Base-by-base conservation (phyloP, 352 stramenopile species). In the Phytopythium sindhum region DNA sequence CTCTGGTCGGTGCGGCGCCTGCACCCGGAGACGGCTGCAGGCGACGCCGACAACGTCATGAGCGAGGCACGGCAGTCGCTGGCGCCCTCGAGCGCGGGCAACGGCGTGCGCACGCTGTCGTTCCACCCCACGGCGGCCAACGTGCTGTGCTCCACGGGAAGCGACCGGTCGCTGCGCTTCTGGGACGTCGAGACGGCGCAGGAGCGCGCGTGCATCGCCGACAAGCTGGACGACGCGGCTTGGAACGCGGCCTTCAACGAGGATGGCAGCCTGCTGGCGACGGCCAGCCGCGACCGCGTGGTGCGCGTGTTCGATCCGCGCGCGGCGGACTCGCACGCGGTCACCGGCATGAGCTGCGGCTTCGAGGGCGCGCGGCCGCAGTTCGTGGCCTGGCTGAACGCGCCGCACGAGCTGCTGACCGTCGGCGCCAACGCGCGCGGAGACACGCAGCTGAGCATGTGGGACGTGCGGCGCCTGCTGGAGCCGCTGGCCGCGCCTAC, bases 251-350 rank as follows among this genome's bases (percentile, higher is more conserved):
- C 66, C 2, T 92, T 93, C 56, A 95, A 75, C 56, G 64, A 64
- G 2, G 81, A 95, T 31, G 86, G 83, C 11, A 66, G 66, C 48
- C 52, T 93, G 50, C 57, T 95, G 5, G 84, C 84, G 33, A 92
- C 82, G 10, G 73, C 83, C 33, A 90, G 80, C 50, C 81, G 84
- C 15, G 86, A 78, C 47, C 86, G 84, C 58, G 79, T 95, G 33
- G 66, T 95, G 35, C 77, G 80, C 47, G 80, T 95, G 50, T 90
- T 95, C 54, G 84, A 93, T 28, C 81, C 82, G 42, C 86, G 86
- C 11, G 54, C 54, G 39, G 56, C 66, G 19, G 59, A 61, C 4
- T 58, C 72, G 26, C 81, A 91, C 28, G 72, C 73, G 26, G 57
- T 91, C 17, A 68, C 87, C 12, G 68, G 74, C 10, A 89, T 95